Evolutionary conservation across 106 monocot genomes (phyloP).

Genomic region (Cymbidium sinense): DNA sequence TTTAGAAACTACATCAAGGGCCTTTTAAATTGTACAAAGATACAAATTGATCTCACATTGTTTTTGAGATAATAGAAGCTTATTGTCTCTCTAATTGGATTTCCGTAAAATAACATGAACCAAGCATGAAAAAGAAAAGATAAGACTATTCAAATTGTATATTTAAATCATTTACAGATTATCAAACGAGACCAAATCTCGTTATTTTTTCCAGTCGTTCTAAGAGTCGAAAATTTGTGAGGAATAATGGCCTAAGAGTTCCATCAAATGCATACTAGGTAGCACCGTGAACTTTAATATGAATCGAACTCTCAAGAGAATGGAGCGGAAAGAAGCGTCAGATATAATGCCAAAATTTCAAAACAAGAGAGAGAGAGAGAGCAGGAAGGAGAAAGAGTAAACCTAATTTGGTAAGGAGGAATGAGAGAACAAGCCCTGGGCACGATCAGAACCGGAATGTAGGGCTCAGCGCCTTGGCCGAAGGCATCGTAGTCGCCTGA

Average conservation of each 20-base stretch:
- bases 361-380: not conserved
- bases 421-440: slow-evolving; percentile 81
- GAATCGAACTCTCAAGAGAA: not conserved
- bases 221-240: not conserved
- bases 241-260: not conserved
- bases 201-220: not conserved
- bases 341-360: not conserved
- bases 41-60: not conserved
- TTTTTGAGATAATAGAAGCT: too few relatives aligned
- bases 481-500: not conserved
- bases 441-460: slow-evolving; percentile 82
- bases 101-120: not conserved
- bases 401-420: slow-evolving; percentile 95
- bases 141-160: not conserved
- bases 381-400: not conserved
- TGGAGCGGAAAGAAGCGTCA: not conserved
- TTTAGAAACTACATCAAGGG: too few relatives aligned
- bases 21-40: too few relatives aligned
- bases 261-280: not conserved
- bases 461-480: slow-evolving; percentile 10
- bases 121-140: not conserved
- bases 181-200: not conserved
- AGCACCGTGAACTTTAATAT: not conserved
- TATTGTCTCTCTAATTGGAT: not conserved
- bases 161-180: not conserved